A percentile compares a stretch with the other conserved stretches of the same genome.
Conservation (phyloP, 2,329 filamentous ascomycete genomes). For the Colletotrichum sp. region DNA sequence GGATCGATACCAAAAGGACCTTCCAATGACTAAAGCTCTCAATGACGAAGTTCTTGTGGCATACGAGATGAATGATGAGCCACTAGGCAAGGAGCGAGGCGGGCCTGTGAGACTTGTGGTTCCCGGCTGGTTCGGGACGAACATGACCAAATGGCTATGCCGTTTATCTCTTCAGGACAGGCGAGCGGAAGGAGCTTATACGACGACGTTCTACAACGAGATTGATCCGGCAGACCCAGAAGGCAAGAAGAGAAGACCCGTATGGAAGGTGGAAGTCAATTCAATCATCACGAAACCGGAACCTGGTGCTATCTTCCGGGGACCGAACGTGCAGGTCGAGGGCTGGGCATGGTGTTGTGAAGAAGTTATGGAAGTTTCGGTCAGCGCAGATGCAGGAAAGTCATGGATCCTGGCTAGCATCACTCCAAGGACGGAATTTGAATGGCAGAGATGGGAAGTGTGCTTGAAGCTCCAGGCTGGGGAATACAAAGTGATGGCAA, state of each 20-base stretch:
- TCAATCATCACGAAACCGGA: neutral
- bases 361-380: neutral
- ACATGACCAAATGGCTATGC: neutral
- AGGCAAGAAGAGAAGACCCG: neutral
- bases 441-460: neutral
- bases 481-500: neutral
- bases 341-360: neutral
- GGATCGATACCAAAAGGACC: neutral
- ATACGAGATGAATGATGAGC: neutral
- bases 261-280: neutral
- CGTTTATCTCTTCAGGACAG: neutral
- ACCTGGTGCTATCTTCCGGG: neutral
- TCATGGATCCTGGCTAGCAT: neutral
- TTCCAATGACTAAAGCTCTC: neutral
- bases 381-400: neutral
- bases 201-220: neutral
- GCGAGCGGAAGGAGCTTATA: neutral
- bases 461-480: neutral
- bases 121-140: neutral
- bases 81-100: neutral
- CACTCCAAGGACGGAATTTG: neutral
- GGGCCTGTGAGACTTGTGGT: neutral
- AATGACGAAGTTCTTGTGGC: neutral
- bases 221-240: neutral
- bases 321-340: neutral